Evolutionary conservation across 2,329 filamentous ascomycete species (phyloP).

Genomic region (Lachnellula hyalina): DNA sequence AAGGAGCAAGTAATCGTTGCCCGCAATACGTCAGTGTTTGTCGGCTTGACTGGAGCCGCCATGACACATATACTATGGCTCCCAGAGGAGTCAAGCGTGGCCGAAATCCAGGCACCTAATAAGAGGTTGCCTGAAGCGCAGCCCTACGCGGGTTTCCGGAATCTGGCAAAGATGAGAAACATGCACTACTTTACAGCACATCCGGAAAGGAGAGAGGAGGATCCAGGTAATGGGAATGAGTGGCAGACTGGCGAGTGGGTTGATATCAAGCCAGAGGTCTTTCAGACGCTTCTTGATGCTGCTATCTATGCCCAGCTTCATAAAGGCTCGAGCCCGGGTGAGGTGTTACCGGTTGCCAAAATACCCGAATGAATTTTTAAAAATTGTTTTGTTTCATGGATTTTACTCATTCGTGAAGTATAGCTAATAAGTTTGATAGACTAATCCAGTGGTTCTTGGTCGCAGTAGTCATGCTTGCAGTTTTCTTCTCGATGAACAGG

Average conservation of each 20-base stretch:
- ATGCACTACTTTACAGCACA: conserved; percentile 13
- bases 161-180: conserved; percentile 7
- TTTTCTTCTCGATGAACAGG: too few relatives aligned
- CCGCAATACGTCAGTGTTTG: conserved; percentile 18
- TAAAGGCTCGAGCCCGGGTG: conserved; percentile 4
- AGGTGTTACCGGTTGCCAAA: background rate
- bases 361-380: too few relatives aligned
- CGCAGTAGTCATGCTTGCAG: too few relatives aligned
- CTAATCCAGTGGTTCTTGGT: too few relatives aligned
- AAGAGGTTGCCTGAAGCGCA: background rate
- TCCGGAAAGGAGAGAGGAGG: conserved; percentile 2
- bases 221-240: background rate
- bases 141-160: conserved; percentile 8
- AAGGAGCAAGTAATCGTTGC: conserved; percentile 22
- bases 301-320: conserved; percentile 13
- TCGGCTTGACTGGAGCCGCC: conserved; percentile 25
- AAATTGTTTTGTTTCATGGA: too few relatives aligned
- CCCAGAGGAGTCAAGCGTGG: conserved; percentile 18
- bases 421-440: too few relatives aligned
- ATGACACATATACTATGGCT: conserved; percentile 26
- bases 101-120: conserved; percentile 12
- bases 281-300: conserved; percentile 15
- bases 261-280: conserved; percentile 18
- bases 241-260: conserved; percentile 21
- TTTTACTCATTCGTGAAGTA: too few relatives aligned